Base-by-base conservation (phyloP, 1,284 basidiomycete species). In the Melampsora americana region DNA sequence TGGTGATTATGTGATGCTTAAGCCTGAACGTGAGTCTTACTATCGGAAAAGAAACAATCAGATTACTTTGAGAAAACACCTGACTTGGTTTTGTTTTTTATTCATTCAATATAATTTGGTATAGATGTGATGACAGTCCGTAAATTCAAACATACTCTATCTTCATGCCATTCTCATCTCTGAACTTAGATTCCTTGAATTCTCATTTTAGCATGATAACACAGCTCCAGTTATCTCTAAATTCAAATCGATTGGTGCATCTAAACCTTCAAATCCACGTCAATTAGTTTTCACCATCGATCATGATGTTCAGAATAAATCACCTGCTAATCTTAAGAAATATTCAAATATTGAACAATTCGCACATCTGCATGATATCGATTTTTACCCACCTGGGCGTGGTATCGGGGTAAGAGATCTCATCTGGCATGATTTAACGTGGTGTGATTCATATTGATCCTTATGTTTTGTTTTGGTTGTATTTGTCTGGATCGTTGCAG, bases 1-100 rank as follows among this genome's bases (percentile, higher is more conserved):
- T 35, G 96, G 96, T 44, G 96, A 99, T 89, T 99, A 98, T 89
- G 94, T 99, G 67, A 97, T 97, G 92, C 96, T 99, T 84, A 88
- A 89, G 35, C 96, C 96, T 23, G 90, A 96, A 96, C 87, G 94
- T 98, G 83, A 84, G 77, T 86, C 85, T 76, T 14, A 14, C 14
- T 42, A 14, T 14, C 12, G 28, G 18, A 7, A 28, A 62, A 35
- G 32, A 28, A 62, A 50, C 20, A 53, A 35, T 50, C 66, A 6
- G n/a, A 1, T 23, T n/a, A 16, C 7, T 9, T 56, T 2, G n/a
- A 1, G 4, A 42, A n/a, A 26, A 44, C 9, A 1, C 2, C 39
- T 23, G n/a, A 28, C 64, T 50, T 30, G 28, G 7, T 18, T 30
- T 69, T 32, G 26, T 18, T 28, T n/a, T n/a, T 71, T 53, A 20